phyloP scores from a whole-genome alignment of 495 filamentous ascomycete genomes.

The Aspergillus carlsbadensis region DNA sequence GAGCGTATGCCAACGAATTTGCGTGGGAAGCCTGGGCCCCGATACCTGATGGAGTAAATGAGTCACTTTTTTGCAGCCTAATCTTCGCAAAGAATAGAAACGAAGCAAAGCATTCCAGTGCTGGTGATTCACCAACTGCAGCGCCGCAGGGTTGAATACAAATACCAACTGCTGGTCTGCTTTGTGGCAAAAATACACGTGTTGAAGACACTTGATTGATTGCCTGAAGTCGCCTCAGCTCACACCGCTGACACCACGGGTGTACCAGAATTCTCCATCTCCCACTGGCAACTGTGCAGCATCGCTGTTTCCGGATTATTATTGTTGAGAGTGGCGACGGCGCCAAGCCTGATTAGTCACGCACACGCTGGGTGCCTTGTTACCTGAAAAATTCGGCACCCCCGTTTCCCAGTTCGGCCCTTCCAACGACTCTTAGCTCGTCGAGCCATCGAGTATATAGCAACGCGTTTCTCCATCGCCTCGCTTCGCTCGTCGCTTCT shows the following conservation, averaged over 20 bases:
- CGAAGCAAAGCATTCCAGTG: not conserved
- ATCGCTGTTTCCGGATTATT: slow-evolving; percentile 1
- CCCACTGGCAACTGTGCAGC: not conserved
- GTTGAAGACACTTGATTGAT: not conserved
- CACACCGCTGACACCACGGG: not conserved
- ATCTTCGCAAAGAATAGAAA: slow-evolving; percentile 1
- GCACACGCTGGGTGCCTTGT: slow-evolving; percentile 25
- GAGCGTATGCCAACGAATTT: not conserved
- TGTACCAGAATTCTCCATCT: not conserved
- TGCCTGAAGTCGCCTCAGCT: not conserved
- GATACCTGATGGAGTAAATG: slow-evolving; percentile 10
- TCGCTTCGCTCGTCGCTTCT: slow-evolving; percentile 1
- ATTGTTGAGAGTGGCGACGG: slow-evolving; percentile 13
- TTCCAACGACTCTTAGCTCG: slow-evolving; percentile 13
- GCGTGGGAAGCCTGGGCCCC: not conserved
- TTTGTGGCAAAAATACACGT: not conserved
- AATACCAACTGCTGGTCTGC: slow-evolving; percentile 3
- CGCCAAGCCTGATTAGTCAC: slow-evolving; percentile 25
- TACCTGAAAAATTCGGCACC: slow-evolving; percentile 38
- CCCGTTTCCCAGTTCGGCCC: slow-evolving; percentile 16
- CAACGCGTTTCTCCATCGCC: slow-evolving; percentile 7
- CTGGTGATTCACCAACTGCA: slow-evolving; percentile 1
- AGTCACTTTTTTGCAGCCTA: slow-evolving; percentile 11
- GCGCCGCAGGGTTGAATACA: slow-evolving; percentile 6
- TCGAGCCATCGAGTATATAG: slow-evolving; percentile 17